Evolutionary conservation across 2,329 filamentous ascomycete species (phyloP).

Genomic region (Pezicula rhizophila): DNA sequence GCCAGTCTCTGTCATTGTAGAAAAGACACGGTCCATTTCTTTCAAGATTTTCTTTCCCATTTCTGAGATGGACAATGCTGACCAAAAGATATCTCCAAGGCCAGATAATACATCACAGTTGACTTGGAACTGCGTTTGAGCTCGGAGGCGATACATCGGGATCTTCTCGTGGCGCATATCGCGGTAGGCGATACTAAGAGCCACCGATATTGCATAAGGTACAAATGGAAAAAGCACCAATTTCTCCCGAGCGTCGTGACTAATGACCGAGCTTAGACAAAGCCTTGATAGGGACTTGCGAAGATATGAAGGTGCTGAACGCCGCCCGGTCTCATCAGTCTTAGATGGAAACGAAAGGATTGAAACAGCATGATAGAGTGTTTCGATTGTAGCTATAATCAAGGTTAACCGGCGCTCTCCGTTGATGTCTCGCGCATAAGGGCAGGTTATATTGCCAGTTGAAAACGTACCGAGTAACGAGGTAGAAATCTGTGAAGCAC

Average conservation of each 20-base stretch:
- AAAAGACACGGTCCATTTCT: conserved; percentile 20
- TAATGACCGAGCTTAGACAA: conserved; percentile 12
- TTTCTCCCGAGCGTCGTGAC: conserved; percentile 31
- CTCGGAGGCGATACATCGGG: conserved; percentile 51
- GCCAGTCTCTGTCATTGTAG: conserved; percentile 6
- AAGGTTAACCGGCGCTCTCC: background rate
- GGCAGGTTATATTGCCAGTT: background rate
- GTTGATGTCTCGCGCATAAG: background rate
- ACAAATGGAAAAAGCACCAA: conserved; percentile 47
- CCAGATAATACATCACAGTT: conserved; percentile 47
- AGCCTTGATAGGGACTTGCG: conserved; percentile 17
- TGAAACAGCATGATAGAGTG: conserved; percentile 58
- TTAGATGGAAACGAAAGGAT: conserved; percentile 52
- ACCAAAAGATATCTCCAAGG: conserved; percentile 53
- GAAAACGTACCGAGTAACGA: conserved; percentile 10
- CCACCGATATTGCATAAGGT: conserved; percentile 55
- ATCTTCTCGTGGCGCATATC: conserved; percentile 58
- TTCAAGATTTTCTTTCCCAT: conserved; percentile 18
- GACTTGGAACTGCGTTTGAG: conserved; percentile 46
- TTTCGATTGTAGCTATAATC: conserved; percentile 50
- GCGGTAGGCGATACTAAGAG: conserved; percentile 55
- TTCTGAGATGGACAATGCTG: conserved; percentile 31
- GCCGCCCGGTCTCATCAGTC: conserved; percentile 11
- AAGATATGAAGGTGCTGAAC: conserved; percentile 16
- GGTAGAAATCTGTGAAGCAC: conserved; percentile 12